Percentiles rank a stretch among this genome's conserved stretches.
Evolutionary conservation across 2,329 filamentous ascomycete genomes (phyloP).

Genomic region (Fusarium nanum): DNA sequence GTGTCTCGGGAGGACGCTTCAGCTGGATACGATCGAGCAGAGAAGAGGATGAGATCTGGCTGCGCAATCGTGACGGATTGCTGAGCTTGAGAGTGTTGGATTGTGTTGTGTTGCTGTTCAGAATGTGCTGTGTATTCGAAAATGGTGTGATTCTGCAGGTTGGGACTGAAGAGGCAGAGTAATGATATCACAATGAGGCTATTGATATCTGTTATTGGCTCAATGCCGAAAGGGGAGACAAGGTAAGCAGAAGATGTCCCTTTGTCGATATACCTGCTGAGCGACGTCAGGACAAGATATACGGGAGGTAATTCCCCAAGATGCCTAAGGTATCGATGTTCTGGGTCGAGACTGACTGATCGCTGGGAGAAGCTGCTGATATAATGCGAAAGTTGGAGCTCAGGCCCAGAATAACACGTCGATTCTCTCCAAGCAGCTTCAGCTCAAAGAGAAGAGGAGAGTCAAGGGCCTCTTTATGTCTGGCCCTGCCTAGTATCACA

Average conservation of each 20-base stretch:
- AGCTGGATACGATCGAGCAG: conserved; percentile 36
- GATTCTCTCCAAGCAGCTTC: not conserved
- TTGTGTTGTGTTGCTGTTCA: not conserved
- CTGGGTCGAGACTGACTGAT: not conserved
- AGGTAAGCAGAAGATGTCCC: not conserved
- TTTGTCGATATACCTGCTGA: not conserved
- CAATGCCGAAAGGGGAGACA: not conserved
- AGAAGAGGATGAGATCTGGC: not conserved
- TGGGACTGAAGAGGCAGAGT: not conserved
- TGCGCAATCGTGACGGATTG: conserved; percentile 8
- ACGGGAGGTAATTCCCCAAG: not conserved
- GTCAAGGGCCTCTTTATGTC: conserved; percentile 29
- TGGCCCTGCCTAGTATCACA: conserved; percentile 15
- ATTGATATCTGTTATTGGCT: not conserved
- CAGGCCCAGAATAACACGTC: not conserved
- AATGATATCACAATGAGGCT: conserved; percentile 5
- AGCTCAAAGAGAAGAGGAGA: not conserved
- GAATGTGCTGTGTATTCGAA: conserved; percentile 5
- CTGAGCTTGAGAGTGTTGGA: not conserved
- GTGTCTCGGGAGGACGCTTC: conserved; percentile 43
- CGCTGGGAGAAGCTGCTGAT: not conserved
- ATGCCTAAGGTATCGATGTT: not conserved
- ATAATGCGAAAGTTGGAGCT: not conserved
- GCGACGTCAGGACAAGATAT: not conserved
- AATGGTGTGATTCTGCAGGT: not conserved